phyloP scores from a whole-genome alignment of 371 early-diverging fungal species.

The Enteropsectra breve region DNA sequence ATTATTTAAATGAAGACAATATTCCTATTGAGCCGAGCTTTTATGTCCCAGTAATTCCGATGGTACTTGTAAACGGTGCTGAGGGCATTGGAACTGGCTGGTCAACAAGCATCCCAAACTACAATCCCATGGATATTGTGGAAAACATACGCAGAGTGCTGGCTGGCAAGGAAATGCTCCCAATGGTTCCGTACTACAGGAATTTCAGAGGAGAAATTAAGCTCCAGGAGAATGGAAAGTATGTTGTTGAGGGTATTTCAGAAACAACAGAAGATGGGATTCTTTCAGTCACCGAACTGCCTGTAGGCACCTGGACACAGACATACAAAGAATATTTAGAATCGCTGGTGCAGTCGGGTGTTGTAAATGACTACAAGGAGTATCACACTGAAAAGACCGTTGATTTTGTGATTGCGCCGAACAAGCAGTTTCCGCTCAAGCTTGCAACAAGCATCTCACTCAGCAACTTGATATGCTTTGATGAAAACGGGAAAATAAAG shows the following conservation, averaged over 20 bases:
- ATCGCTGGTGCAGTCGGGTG: constrained; percentile 63
- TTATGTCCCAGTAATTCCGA: constrained; percentile 89
- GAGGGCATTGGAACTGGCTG: constrained; percentile 96
- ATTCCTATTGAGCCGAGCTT: constrained; percentile 84
- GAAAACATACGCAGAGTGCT: constrained; percentile 75
- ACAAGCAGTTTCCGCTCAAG: constrained; percentile 69
- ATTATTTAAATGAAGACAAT: constrained; percentile 83
- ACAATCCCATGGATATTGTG: constrained; percentile 81
- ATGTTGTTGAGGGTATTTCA: constrained; percentile 67
- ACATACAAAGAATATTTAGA: constrained; percentile 79
- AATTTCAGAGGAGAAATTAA: constrained; percentile 68
- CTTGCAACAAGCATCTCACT: constrained; percentile 66
- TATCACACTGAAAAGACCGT: constrained; percentile 64
- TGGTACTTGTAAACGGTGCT: constrained; percentile 88
- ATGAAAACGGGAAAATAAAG: constrained; percentile 73
- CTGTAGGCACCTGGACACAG: constrained; percentile 84
- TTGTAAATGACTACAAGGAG: constrained; percentile 63
- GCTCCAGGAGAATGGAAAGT: constrained; percentile 63
- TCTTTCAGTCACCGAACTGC: constrained; percentile 81
- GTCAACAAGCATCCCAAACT: constrained; percentile 66
- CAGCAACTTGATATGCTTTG: constrained; percentile 91
- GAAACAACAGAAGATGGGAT: constrained; percentile 66
- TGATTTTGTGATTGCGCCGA: constrained; percentile 70
- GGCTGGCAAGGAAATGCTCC: constrained; percentile 65
- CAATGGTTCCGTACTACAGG: constrained; percentile 88